Conservation (phyloP, 768 basidiomycete genomes). For the Serendipita sp. region DNA sequence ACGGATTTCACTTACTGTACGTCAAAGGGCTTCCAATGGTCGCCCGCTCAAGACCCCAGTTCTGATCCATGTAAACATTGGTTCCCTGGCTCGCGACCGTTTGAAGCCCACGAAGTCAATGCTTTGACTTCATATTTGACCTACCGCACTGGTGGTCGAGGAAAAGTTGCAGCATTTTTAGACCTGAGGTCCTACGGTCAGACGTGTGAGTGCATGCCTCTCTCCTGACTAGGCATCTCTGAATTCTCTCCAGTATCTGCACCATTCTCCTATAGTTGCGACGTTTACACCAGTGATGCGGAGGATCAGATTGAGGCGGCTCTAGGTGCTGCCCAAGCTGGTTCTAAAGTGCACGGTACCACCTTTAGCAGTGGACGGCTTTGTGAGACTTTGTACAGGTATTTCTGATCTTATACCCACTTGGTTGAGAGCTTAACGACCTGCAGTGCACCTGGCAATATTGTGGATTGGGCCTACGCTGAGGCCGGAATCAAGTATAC, state of each 20-base stretch:
- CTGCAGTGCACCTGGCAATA: slow-evolving; percentile 36
- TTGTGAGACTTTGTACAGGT: slow-evolving; percentile 31
- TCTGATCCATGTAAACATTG: slow-evolving; percentile 53
- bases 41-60: slow-evolving; percentile 22
- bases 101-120: slow-evolving; percentile 61
- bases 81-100: slow-evolving; percentile 58
- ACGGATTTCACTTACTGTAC: not conserved
- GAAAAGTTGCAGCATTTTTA: slow-evolving; percentile 39
- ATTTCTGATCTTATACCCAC: not conserved
- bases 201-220: slow-evolving; percentile 31
- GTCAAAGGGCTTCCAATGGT: slow-evolving; percentile 51
- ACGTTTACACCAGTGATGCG: slow-evolving; percentile 42
- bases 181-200: slow-evolving; percentile 74
- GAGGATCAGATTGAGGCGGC: slow-evolving; percentile 64
- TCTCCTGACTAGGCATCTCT: not conserved
- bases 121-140: slow-evolving; percentile 54
- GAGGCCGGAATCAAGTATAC: slow-evolving; percentile 40
- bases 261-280: slow-evolving; percentile 61
- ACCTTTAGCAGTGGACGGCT: slow-evolving; percentile 26
- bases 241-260: slow-evolving; percentile 39
- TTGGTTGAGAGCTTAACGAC: not conserved
- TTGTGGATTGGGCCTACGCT: slow-evolving; percentile 51
- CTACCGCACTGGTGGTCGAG: slow-evolving; percentile 18
- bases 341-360: slow-evolving; percentile 34
- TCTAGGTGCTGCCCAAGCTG: slow-evolving; percentile 42